Evolutionary conservation across 2,329 filamentous ascomycete species (phyloP).

Genomic region (Diaporthe vexans): DNA sequence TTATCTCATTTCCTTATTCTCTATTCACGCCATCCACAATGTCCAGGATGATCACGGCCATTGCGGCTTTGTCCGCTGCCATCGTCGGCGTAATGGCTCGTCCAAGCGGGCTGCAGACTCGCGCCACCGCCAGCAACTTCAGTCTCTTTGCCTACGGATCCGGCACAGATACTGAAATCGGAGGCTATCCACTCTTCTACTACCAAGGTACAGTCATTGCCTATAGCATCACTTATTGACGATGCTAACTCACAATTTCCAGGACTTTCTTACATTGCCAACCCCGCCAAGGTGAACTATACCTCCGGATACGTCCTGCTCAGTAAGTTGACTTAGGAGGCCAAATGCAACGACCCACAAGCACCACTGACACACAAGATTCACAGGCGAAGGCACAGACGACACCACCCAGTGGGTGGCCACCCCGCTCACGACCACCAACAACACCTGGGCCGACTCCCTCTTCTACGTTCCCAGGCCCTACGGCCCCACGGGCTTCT

Average conservation of each 20-base stretch:
- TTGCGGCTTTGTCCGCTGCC: neutral
- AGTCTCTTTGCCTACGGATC: constrained; percentile 39
- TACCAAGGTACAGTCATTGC: constrained; percentile 4
- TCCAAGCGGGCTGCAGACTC: neutral
- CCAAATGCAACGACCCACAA: neutral
- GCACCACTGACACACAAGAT: neutral
- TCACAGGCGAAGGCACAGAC: constrained; percentile 15
- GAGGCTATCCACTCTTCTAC: constrained; percentile 37
- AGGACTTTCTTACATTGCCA: constrained; percentile 37
- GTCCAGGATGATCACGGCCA: constrained; percentile 19
- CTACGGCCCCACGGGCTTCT: constrained; percentile 29
- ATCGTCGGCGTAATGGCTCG: constrained; percentile 6
- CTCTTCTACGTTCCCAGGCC: constrained; percentile 28
- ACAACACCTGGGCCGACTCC: constrained; percentile 26
- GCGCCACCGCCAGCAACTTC: constrained; percentile 27
- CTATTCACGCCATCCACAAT: constrained; percentile 5
- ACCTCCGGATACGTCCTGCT: constrained; percentile 28
- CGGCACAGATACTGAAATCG: constrained; percentile 3
- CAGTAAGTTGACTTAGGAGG: neutral
- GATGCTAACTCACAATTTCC: neutral
- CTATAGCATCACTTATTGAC: neutral
- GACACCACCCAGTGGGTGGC: constrained; percentile 36
- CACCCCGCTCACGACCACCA: constrained; percentile 16
- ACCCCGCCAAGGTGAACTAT: constrained; percentile 36
- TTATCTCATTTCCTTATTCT: neutral